Evolutionary conservation across 495 filamentous ascomycete species (phyloP), one percentile per base, ranked within the genome.

Genomic region (Penicillium atrosanguineum): DNA sequence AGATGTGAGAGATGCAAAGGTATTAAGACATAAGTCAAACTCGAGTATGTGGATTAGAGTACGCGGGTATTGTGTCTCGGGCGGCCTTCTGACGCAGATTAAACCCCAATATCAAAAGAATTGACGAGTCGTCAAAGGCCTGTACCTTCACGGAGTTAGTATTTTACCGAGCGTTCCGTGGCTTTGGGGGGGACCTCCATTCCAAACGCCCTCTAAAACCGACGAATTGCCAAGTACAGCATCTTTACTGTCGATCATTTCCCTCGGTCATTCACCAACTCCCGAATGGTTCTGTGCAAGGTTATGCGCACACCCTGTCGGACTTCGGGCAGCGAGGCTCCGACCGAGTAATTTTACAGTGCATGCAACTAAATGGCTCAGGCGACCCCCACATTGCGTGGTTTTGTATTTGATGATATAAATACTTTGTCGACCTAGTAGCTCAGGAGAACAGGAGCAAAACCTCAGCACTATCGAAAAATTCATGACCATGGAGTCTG

Each of bases 221-320:
- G 31, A 34, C 31, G 31, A 34, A 14, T 34, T 12, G 31, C 31
- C 3, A 34, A 34, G 31, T 14, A 34, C 31, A 12, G 14, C 31
- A 34, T 20, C 38, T 15, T 14, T 44, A 19, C 21, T 26, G 52
- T 28, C 40, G 46, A 49, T 55, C 53, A 11, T 49, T 19, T 7
- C n/a, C 29, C 19, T 57, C 55, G 55, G 48, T 25, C 1, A 7
- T 57, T 48, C 44, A 38, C 55, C 12, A 57, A 57, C 18, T 18
- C 31, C 55, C 48, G 49, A 52, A 16, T 36, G 44, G 8, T 9
- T 3, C 18, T 39, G 15, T 15, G 28, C 38, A 34, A 12, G 11
- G 11, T 7, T 1, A 20, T 48, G 9, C 42, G 25, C 28, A 18
- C 14, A 4, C 25, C 8, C 3, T 31, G 41, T 45, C 53, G 53